Percentiles rank a stretch among this genome's conserved stretches.
These are phyloP conservation scores for Sanghuangporus sanghuang DNA, from an alignment of 1,284 basidiomycete species.

Conservation along the genomic window DNA sequence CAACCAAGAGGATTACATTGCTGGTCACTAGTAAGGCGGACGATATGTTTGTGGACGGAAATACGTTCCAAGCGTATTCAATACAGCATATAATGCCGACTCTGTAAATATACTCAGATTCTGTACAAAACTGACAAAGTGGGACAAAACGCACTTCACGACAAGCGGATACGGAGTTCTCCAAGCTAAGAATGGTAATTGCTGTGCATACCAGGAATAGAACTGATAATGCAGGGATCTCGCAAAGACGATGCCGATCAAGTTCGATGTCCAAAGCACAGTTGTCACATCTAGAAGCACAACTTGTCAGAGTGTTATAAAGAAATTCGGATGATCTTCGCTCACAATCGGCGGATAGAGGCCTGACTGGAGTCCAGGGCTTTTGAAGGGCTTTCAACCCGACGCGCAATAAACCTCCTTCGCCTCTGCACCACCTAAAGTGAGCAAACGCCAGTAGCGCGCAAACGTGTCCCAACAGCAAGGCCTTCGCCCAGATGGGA, in stretches of 20 bases:
- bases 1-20: constrained; percentile 55
- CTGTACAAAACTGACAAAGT: not conserved
- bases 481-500: constrained; percentile 49
- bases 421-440: constrained; percentile 64
- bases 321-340: constrained; percentile 11
- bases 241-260: constrained; percentile 89
- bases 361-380: constrained; percentile 25
- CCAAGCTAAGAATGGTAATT: constrained; percentile 84
- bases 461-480: constrained; percentile 65
- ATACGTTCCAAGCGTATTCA: constrained; percentile 87
- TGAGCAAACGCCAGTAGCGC: constrained; percentile 65
- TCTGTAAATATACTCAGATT: constrained; percentile 36
- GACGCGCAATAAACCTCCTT: constrained; percentile 58
- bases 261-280: constrained; percentile 85
- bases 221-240: constrained; percentile 99
- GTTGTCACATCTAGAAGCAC: constrained; percentile 64
- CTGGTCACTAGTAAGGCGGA: constrained; percentile 58
- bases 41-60: constrained; percentile 73
- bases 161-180: constrained; percentile 58
- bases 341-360: constrained; percentile 58
- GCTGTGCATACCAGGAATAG: constrained; percentile 96
- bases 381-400: constrained; percentile 28
- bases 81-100: constrained; percentile 55
- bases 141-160: constrained; percentile 48
- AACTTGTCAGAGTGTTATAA: not conserved